Evolutionary conservation across 2,329 filamentous ascomycete species (phyloP).

Genomic region (Coniochaeta pulveracea): DNA sequence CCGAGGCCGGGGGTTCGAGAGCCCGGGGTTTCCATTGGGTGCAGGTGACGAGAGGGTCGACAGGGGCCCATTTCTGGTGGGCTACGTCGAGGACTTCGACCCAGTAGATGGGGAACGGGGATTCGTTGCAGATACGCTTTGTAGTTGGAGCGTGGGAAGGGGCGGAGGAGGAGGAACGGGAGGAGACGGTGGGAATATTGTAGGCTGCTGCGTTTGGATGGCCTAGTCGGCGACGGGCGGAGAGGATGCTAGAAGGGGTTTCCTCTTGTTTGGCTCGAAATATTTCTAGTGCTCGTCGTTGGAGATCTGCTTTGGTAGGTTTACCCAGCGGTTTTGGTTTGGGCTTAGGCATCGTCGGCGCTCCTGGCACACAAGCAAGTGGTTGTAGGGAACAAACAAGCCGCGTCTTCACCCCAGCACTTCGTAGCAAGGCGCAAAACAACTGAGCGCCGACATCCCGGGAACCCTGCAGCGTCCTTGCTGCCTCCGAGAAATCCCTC

Average conservation of each 20-base stretch:
- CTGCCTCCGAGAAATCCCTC: constrained; percentile 62
- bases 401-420: constrained; percentile 69
- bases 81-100: constrained; percentile 81
- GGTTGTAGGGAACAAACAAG: constrained; percentile 86
- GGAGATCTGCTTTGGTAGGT: constrained; percentile 20
- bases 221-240: constrained; percentile 36
- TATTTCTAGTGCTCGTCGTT: constrained; percentile 26
- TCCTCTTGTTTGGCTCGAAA: constrained; percentile 25
- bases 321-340: constrained; percentile 18
- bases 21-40: constrained; percentile 64
- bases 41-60: constrained; percentile 74
- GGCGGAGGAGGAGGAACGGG: constrained; percentile 11
- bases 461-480: constrained; percentile 62
- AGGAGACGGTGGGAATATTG: constrained; percentile 30
- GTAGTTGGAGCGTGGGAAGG: constrained; percentile 24
- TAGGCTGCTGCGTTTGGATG: constrained; percentile 44
- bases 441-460: constrained; percentile 83
- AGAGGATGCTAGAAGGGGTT: constrained; percentile 16
- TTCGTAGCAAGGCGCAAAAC: constrained; percentile 77
- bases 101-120: constrained; percentile 80
- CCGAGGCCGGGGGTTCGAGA: constrained; percentile 74
- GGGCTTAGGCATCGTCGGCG: constrained; percentile 34
- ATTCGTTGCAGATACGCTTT: constrained; percentile 54
- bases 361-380: constrained; percentile 53
- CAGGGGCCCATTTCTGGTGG: constrained; percentile 82